Percentiles rank a stretch among this genome's conserved stretches.
Evolutionary conservation across 805 yeast species (phyloP).

Genomic region (Candida ponderosae): DNA sequence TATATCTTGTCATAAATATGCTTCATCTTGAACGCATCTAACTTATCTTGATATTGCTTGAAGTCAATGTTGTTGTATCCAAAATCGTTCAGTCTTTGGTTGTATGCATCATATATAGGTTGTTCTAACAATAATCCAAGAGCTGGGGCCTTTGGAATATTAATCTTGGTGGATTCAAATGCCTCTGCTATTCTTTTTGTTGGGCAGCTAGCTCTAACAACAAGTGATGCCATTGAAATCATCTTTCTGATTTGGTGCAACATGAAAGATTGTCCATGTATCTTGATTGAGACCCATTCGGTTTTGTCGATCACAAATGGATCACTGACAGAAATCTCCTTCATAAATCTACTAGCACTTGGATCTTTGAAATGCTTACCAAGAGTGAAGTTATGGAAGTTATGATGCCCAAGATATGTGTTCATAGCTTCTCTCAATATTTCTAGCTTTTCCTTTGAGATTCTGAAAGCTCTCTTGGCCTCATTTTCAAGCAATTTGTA

Average conservation of each 20-base stretch:
- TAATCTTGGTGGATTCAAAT: conserved; percentile 64
- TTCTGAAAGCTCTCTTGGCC: conserved; percentile 62
- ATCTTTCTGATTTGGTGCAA: conserved; percentile 95
- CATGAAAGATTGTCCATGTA: conserved; percentile 98
- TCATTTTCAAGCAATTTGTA: conserved; percentile 58
- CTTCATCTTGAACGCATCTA: conserved; percentile 81
- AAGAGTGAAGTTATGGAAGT: conserved; percentile 82
- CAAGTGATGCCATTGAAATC: conserved; percentile 90
- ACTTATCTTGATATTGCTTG: conserved; percentile 52
- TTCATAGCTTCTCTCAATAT: conserved; percentile 61
- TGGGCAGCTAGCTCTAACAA: conserved; percentile 84
- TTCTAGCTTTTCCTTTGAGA: conserved; percentile 53
- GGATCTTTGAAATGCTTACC: conserved; percentile 82
- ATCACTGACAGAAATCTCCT: conserved; percentile 66
- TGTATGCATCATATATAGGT: conserved; percentile 87
- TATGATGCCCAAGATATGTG: conserved; percentile 78
- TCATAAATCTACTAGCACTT: conserved; percentile 79
- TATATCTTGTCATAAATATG: conserved; percentile 90
- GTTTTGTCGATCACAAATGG: conserved; percentile 91
- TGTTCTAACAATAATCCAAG: conserved; percentile 83
- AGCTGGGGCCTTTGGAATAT: conserved; percentile 97
- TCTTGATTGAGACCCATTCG: conserved; percentile 93
- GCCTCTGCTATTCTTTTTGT: conserved; percentile 67
- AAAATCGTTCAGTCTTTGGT: conserved; percentile 57
- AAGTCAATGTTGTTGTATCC: conserved; percentile 77